Evolutionary conservation across 768 basidiomycete species (phyloP).

Genomic region (Boletus reticulatus): DNA sequence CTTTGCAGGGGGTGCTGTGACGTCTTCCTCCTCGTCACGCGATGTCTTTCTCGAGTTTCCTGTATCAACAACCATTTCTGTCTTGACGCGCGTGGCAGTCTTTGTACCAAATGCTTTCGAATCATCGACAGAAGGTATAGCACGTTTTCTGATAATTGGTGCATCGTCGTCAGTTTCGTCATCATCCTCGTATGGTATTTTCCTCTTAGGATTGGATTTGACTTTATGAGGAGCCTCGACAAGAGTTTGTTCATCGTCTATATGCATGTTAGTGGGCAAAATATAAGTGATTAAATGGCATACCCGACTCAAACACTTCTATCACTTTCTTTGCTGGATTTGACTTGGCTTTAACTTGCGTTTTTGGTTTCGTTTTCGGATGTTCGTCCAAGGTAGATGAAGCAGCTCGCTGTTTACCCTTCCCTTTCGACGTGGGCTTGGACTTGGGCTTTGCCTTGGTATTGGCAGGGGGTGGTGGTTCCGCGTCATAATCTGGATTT

Average conservation of each 20-base stretch:
- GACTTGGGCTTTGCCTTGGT: not conserved
- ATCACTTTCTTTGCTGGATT: slow-evolving; percentile 2
- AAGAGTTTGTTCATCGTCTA: slow-evolving; percentile 29
- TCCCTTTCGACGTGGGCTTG: slow-evolving; percentile 7
- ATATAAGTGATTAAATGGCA: not conserved
- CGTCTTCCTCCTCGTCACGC: slow-evolving; percentile 1
- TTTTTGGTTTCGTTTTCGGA: slow-evolving; percentile 3
- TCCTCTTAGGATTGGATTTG: not conserved
- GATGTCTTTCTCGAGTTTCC: not conserved
- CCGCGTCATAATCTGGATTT: slow-evolving; percentile 2
- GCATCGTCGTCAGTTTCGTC: not conserved
- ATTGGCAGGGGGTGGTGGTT: not conserved
- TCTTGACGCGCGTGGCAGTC: not conserved
- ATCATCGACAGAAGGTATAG: not conserved
- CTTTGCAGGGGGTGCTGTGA: slow-evolving; percentile 9
- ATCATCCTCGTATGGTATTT: not conserved
- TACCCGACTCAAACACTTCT: slow-evolving; percentile 15
- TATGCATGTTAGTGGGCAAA: not conserved
- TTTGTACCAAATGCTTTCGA: not conserved
- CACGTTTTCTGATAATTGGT: not conserved
- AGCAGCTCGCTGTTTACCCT: slow-evolving; percentile 1
- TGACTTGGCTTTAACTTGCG: slow-evolving; percentile 7
- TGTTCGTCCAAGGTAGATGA: not conserved
- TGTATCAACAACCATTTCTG: not conserved
- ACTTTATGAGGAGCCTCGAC: slow-evolving; percentile 21